Percentiles rank a stretch among this genome's conserved stretches.
Evolutionary conservation across 2,329 filamentous ascomycete genomes (phyloP).

Genomic region (Fusarium nanum): DNA sequence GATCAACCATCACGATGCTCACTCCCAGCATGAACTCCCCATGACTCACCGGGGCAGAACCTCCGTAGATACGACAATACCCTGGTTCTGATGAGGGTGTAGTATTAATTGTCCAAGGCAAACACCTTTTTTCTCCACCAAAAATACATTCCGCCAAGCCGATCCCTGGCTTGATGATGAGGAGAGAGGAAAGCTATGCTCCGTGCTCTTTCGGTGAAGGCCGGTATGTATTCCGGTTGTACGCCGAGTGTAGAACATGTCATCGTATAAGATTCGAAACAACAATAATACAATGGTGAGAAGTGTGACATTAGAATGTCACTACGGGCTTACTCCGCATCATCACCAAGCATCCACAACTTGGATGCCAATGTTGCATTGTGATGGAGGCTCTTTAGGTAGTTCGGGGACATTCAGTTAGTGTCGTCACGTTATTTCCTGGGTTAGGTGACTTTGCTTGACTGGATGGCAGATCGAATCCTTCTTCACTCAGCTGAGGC

Average conservation of each 20-base stretch:
- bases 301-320: neutral
- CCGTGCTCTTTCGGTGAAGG: neutral
- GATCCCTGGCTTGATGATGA: neutral
- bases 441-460: neutral
- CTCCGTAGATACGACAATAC: constrained; percentile 1
- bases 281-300: neutral
- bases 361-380: neutral
- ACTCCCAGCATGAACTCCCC: neutral
- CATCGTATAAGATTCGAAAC: neutral
- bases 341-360: neutral
- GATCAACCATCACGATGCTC: neutral
- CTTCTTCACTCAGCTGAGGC: neutral
- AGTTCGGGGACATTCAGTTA: neutral
- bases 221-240: neutral
- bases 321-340: neutral
- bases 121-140: constrained; percentile 1
- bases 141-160: neutral
- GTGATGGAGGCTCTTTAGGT: neutral
- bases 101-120: neutral
- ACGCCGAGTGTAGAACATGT: neutral
- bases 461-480: neutral
- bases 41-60: constrained; percentile 17
- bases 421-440: neutral
- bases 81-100: neutral
- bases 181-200: neutral